Conservation (phyloP, 495 filamentous ascomycete genomes). For the Eremomyces bilateralis region DNA sequence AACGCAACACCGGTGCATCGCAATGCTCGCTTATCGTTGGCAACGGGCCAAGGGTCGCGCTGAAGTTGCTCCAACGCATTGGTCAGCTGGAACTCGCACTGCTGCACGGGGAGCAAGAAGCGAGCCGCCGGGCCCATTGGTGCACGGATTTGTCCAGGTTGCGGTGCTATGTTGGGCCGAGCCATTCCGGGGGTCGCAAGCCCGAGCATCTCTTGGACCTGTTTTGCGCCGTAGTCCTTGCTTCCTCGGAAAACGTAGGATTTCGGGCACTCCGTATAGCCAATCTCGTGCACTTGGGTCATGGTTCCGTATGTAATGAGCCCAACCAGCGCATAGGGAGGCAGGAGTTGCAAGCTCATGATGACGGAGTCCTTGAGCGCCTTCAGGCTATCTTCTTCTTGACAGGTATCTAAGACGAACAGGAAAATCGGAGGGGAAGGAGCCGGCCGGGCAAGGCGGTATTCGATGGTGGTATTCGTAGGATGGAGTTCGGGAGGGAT, state of each 20-base stretch:
- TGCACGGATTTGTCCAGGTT: slow-evolving; percentile 38
- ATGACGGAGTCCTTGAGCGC: slow-evolving; percentile 90
- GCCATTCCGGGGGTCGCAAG: slow-evolving; percentile 58
- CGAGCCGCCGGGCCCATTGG: slow-evolving; percentile 66
- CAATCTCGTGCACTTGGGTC: slow-evolving; percentile 95
- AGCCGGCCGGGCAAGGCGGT: slow-evolving; percentile 77
- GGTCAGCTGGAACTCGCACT: slow-evolving; percentile 95
- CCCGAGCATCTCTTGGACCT: slow-evolving; percentile 97
- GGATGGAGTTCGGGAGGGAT: slow-evolving; percentile 94
- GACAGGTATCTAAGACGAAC: slow-evolving; percentile 96
- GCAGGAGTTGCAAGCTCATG: slow-evolving; percentile 88
- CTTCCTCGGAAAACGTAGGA: slow-evolving; percentile 98
- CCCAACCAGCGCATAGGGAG: slow-evolving; percentile 82
- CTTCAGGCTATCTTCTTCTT: slow-evolving; percentile 92
- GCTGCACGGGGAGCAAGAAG: slow-evolving; percentile 85
- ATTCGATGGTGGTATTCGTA: slow-evolving; percentile 90
- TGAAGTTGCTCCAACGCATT: slow-evolving; percentile 92
- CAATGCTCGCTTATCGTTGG: slow-evolving; percentile 77
- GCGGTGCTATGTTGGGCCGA: slow-evolving; percentile 55
- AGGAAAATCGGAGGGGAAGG: slow-evolving; percentile 91
- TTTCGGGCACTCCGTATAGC: slow-evolving; percentile 94
- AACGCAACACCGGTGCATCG: slow-evolving; percentile 93
- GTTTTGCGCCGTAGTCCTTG: slow-evolving; percentile 92
- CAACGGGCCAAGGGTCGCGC: slow-evolving; percentile 94
- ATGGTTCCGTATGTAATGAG: slow-evolving; percentile 94